These are phyloP conservation scores for Teratosphaeria nubilosa DNA, from an alignment of 2,329 filamentous ascomycete species.

Conservation along the genomic window DNA sequence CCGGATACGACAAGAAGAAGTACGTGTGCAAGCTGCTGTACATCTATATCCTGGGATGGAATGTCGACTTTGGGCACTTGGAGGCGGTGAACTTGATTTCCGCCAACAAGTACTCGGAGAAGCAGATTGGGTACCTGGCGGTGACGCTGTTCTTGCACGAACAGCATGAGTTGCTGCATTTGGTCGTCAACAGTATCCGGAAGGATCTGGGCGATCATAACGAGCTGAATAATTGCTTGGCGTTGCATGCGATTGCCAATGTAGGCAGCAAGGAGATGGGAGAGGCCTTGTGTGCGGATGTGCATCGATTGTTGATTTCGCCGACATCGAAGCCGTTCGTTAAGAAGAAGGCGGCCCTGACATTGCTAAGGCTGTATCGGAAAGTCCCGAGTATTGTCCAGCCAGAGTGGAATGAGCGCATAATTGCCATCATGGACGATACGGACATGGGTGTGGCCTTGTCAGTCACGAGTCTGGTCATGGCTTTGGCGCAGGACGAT, in stretches of 20 bases:
- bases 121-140: conserved; percentile 96
- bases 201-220: conserved; percentile 93
- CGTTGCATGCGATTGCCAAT: conserved; percentile 94
- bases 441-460: conserved; percentile 85
- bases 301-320: conserved; percentile 87
- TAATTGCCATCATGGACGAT: conserved; percentile 98
- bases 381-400: conserved; percentile 92
- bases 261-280: conserved; percentile 96
- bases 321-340: conserved; percentile 94
- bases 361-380: conserved; percentile 82
- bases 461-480: conserved; percentile 90
- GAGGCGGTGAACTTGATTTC: conserved; percentile 98
- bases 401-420: conserved; percentile 92
- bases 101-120: conserved; percentile 94
- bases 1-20: conserved; percentile 99
- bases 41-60: conserved; percentile 98
- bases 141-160: conserved; percentile 97
- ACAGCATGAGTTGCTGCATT: conserved; percentile 86
- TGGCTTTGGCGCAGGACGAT: conserved; percentile 87
- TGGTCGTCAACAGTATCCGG: conserved; percentile 96
- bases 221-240: conserved; percentile 94
- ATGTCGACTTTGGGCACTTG: conserved; percentile 96
- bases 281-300: conserved; percentile 81
- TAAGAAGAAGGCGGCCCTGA: conserved; percentile 97
- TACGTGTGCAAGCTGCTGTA: conserved; percentile 99